phyloP scores from a whole-genome alignment of 2,329 filamentous ascomycete genomes.

The Arthrinium phaeospermum region DNA sequence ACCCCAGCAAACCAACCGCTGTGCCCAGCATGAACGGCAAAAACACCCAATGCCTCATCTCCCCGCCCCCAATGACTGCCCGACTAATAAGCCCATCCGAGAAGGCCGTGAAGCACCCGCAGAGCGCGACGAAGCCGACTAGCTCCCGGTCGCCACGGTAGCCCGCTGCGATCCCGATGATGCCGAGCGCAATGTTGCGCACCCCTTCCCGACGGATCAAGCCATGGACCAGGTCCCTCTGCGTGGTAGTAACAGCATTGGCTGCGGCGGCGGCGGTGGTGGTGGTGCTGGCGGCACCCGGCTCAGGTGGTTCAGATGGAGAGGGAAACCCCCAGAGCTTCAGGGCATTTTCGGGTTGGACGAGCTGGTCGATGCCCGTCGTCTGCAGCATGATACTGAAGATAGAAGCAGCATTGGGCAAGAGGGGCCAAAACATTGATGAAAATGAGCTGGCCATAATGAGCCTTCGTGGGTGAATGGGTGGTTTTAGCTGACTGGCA shows the following conservation, averaged over 20 bases:
- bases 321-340: not conserved
- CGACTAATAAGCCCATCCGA: slow-evolving; percentile 1
- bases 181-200: not conserved
- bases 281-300: not conserved
- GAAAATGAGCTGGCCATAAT: not conserved
- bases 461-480: not conserved
- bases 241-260: not conserved
- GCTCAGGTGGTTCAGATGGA: not conserved
- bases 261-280: not conserved
- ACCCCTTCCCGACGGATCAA: not conserved
- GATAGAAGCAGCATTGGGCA: not conserved
- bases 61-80: not conserved
- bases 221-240: not conserved
- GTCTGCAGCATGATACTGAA: not conserved
- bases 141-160: not conserved
- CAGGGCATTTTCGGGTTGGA: not conserved
- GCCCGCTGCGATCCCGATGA: not conserved
- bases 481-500: not conserved
- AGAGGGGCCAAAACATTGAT: not conserved
- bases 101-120: slow-evolving; percentile 1
- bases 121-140: not conserved
- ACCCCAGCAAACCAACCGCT: not conserved
- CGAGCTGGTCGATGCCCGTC: not conserved
- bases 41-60: not conserved
- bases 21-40: not conserved